Conservation (phyloP, 2,329 filamentous ascomycete genomes). For the Alternaria sp. region DNA sequence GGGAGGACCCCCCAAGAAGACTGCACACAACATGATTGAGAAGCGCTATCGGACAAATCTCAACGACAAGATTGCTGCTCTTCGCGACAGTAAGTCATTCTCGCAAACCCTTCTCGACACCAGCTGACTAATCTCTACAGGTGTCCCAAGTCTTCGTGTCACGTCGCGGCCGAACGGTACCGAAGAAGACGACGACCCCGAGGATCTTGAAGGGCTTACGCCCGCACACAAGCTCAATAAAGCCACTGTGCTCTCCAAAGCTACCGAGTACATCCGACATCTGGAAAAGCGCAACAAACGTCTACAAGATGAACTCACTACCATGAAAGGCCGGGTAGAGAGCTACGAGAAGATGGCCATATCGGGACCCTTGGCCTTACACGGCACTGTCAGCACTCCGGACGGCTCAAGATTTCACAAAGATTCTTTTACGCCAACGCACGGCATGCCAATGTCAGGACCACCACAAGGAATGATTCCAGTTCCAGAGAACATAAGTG, state of each 20-base stretch:
- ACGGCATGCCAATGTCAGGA: constrained; percentile 39
- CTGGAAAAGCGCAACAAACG: constrained; percentile 89
- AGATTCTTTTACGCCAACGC: constrained; percentile 45
- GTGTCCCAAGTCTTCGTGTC: constrained; percentile 83
- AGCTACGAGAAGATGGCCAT: constrained; percentile 75
- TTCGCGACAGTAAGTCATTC: constrained; percentile 72
- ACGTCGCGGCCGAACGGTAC: constrained; percentile 69
- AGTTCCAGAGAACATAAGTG: constrained; percentile 54
- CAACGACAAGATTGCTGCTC: constrained; percentile 94
- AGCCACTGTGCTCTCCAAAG: constrained; percentile 94
- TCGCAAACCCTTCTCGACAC: background rate
- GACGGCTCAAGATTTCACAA: constrained; percentile 51
- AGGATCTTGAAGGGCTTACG: constrained; percentile 73
- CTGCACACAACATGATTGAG: constrained; percentile 97
- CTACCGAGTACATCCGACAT: constrained; percentile 94
- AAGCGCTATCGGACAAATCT: constrained; percentile 96
- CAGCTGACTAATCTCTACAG: constrained; percentile 7
- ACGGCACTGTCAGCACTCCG: constrained; percentile 44
- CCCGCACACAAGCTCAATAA: constrained; percentile 96
- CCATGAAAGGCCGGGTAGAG: constrained; percentile 76
- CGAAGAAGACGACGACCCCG: constrained; percentile 80
- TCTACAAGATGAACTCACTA: constrained; percentile 80
- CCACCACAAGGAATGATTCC: constrained; percentile 54
- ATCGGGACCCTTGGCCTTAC: constrained; percentile 53
- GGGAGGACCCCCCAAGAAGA: constrained; percentile 77